Evolutionary conservation across 1,284 basidiomycete genomes (phyloP).

Genomic region (Termitomyces sp.): DNA sequence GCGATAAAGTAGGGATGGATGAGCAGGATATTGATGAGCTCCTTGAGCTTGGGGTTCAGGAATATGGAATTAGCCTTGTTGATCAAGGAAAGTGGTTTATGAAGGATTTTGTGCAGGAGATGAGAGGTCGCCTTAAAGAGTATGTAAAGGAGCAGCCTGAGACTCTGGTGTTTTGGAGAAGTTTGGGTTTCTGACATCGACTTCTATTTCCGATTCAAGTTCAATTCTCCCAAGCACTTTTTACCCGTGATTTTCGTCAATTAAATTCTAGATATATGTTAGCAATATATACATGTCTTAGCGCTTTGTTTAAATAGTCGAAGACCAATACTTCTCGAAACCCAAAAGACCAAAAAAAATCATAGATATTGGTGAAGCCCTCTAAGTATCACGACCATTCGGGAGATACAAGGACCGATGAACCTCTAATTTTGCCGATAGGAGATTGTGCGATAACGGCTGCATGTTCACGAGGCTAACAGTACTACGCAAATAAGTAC

Average conservation of each 20-base stretch:
- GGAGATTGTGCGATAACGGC: neutral
- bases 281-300: too few species aligned
- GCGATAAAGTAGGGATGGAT: slow-evolving; percentile 36
- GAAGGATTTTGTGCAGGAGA: slow-evolving; percentile 12
- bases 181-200: slow-evolving; percentile 18
- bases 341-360: too few species aligned
- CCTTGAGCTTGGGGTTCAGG: slow-evolving; percentile 28
- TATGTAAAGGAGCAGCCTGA: slow-evolving; percentile 21
- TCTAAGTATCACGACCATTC: neutral
- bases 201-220: too few species aligned
- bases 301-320: too few species aligned
- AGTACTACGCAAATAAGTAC: too few species aligned
- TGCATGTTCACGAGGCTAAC: neutral
- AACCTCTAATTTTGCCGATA: neutral
- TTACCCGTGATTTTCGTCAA: too few species aligned
- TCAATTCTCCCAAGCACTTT: too few species aligned
- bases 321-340: too few species aligned
- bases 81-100: slow-evolving; percentile 22
- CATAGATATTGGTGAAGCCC: neutral
- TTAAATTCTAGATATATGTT: too few species aligned
- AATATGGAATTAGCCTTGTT: slow-evolving; percentile 18
- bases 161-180: slow-evolving; percentile 20
- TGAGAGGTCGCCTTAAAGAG: slow-evolving; percentile 12
- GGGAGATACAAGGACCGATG: neutral
- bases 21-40: slow-evolving; percentile 38